Base-by-base conservation (phyloP, 768 basidiomycete genomes). In the Suillus hirtellus region DNA sequence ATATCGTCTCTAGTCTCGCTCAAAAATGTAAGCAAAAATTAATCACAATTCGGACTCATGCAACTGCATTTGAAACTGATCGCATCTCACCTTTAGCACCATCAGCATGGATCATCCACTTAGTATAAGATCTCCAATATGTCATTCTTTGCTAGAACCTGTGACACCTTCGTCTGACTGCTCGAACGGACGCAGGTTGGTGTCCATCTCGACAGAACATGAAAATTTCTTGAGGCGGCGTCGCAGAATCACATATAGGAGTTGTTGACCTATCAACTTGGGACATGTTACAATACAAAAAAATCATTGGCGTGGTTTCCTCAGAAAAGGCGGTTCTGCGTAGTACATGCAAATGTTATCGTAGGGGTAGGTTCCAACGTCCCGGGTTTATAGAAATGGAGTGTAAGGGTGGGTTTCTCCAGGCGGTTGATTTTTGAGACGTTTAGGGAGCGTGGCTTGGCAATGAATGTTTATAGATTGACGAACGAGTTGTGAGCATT, bases 401-500 rank as follows among this genome's bases (percentile, higher is more conserved):
- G 0, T 31, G 1, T 31, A 31, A 31, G 31, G 31, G 31, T 31
- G 31, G 31, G 31, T 31, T 31, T 31, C 4, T 5, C 31, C 31
- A 31, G 31, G 31, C 1, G 1, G 31, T 31, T 31, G 31, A 31
- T 1, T 1, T 6, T 31, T 31, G 31, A 0, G 31, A 31, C 31
- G 4, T 6, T 31, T 5, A 31, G 4, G 31, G 31, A 31, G 31
- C 31, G 31, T 31, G 31, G 31, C 31, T 31, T 66, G 0, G 71
- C 71, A 7, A 78, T 76, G 21, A 93, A 75, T 1, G 90, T 91
- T 78, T 87, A 85, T 10, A 92, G 90, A 67, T 93, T 92, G 58
- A 91, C 84, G 59, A 90, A 89, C 69, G 90, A 89, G 68, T 90
- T 93, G 75, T 93, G 89, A 2, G 90, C 88, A 34, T 89, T 78